Evolutionary conservation across 805 yeast species (phyloP).

Genomic region (Pichia occidentalis): DNA sequence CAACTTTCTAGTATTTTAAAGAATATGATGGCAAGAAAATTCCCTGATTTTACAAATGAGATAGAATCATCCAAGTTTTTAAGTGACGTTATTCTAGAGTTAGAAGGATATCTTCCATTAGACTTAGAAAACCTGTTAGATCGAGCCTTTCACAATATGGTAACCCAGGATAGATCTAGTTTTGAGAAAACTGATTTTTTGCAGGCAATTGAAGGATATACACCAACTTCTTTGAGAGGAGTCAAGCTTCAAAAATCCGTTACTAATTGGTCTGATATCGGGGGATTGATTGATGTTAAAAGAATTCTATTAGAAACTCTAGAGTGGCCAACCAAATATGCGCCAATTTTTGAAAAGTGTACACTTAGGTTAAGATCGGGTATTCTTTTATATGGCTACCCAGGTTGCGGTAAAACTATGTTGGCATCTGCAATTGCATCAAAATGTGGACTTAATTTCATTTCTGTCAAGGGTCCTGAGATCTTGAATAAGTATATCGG

Average conservation of each 20-base stretch:
- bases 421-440: slow-evolving; percentile 90
- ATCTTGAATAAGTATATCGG: slow-evolving; percentile 93
- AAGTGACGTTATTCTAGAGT: slow-evolving; percentile 54
- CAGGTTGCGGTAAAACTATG: slow-evolving; percentile 95
- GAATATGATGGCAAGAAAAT: slow-evolving; percentile 27
- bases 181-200: slow-evolving; percentile 36
- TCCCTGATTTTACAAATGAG: slow-evolving; percentile 27
- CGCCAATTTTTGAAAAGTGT: slow-evolving; percentile 87
- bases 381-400: slow-evolving; percentile 84
- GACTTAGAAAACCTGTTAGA: slow-evolving; percentile 71
- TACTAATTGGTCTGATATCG: slow-evolving; percentile 80
- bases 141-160: slow-evolving; percentile 51
- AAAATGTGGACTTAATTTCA: slow-evolving; percentile 89
- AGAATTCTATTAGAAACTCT: slow-evolving; percentile 72
- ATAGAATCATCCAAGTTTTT: slow-evolving; percentile 33
- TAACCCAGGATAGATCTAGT: slow-evolving; percentile 14
- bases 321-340: slow-evolving; percentile 96
- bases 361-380: slow-evolving; percentile 89
- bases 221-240: slow-evolving; percentile 79
- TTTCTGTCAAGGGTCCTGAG: slow-evolving; percentile 93
- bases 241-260: slow-evolving; percentile 76
- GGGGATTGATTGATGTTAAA: slow-evolving; percentile 78
- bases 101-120: slow-evolving; percentile 86
- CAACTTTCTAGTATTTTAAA: slow-evolving; percentile 41
- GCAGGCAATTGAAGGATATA: slow-evolving; percentile 57